These are phyloP conservation scores for Aspergillus sp. DNA, from an alignment of 2,329 filamentous ascomycete species.

Conservation along the genomic window DNA sequence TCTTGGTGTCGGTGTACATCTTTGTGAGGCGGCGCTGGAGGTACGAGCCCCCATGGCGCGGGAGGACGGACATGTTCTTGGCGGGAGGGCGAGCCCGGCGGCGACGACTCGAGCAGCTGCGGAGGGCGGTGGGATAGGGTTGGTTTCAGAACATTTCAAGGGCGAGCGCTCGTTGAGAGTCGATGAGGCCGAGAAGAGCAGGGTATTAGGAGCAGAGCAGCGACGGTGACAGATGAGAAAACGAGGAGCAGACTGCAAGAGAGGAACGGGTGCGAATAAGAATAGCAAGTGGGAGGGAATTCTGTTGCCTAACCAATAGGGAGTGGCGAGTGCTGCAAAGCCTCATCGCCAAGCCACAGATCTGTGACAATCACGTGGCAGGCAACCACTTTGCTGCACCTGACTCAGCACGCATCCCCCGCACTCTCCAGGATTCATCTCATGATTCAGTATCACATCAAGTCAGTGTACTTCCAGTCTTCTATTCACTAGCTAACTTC, in stretches of 20 bases:
- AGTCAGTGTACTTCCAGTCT: too few species aligned
- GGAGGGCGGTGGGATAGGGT: slow-evolving; percentile 9
- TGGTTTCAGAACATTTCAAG: slow-evolving; percentile 20
- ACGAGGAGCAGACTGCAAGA: slow-evolving; percentile 11
- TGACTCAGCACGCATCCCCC: slow-evolving; percentile 7
- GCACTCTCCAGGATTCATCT: background rate
- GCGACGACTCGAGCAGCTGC: slow-evolving; percentile 8
- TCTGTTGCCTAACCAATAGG: slow-evolving; percentile 46
- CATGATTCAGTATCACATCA: background rate
- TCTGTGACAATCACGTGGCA: slow-evolving; percentile 25
- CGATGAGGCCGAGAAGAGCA: background rate
- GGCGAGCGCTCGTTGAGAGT: slow-evolving; percentile 5
- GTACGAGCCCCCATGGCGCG: slow-evolving; percentile 43
- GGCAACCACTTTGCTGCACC: slow-evolving; percentile 25
- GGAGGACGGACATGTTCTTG: slow-evolving; percentile 46
- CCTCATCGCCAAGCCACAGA: slow-evolving; percentile 27
- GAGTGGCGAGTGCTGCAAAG: slow-evolving; percentile 28
- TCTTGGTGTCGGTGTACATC: slow-evolving; percentile 65
- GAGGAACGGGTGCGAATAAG: slow-evolving; percentile 16
- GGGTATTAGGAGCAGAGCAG: slow-evolving; percentile 5
- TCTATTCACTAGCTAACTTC: too few species aligned
- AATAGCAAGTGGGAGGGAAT: slow-evolving; percentile 35
- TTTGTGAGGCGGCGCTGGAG: slow-evolving; percentile 56
- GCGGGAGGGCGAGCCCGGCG: slow-evolving; percentile 21
- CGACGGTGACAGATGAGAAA: slow-evolving; percentile 9